Base-by-base conservation (phyloP, 1,139 yeast genomes). In the Pichia inconspicua region DNA sequence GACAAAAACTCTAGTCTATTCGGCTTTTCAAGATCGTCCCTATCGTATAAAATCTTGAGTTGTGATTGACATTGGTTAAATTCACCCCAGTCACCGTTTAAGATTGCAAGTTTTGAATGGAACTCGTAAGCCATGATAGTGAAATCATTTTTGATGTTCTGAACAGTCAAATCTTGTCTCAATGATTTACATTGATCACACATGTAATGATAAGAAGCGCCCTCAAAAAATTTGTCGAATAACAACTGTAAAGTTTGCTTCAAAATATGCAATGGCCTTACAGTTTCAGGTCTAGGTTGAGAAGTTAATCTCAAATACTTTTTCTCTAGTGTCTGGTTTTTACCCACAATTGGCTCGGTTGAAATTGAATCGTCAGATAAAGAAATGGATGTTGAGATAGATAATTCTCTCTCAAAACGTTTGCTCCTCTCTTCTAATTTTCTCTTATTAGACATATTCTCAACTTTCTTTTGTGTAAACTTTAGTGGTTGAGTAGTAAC, bases 41-140 rank as follows among this genome's bases (percentile, higher is more conserved):
- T 44, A 32, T 72, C 75, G 61, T 84, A 89, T 27, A 85, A 66
- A 40, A 77, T 71, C 54, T 78, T 80, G 45, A 90, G 68, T 59
- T 89, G 89, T 17, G 95, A 81, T 63, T 86, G 95, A 63, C 98
- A 92, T 63, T 92, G 97, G 65, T 92, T 92, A 65, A 85, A 90
- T 62, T 92, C 98, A 7, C 97, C 97, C 56, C 90, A 67, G 64
- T 92, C 98, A 44, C 78, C 74, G 61, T 84, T 81, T 56, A 82
- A 84, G 39, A 92, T 73, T 0, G 97, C 95, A n/a, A 90, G 71
- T 44, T 89, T 76, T 7, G 95, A 95, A 65, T 92, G 95, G 3
- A 80, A 75, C 64, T 88, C 95, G 64, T 92, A 92, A 0, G 89
- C 96, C 47, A 68, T 62, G 11, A 88, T 78, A 0, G 96, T 78